A percentile compares a stretch with the other conserved stretches of the same genome.
Evolutionary conservation across 176 grass and related monocot genomes (phyloP).

Genomic region (Musa schizocarpa): DNA sequence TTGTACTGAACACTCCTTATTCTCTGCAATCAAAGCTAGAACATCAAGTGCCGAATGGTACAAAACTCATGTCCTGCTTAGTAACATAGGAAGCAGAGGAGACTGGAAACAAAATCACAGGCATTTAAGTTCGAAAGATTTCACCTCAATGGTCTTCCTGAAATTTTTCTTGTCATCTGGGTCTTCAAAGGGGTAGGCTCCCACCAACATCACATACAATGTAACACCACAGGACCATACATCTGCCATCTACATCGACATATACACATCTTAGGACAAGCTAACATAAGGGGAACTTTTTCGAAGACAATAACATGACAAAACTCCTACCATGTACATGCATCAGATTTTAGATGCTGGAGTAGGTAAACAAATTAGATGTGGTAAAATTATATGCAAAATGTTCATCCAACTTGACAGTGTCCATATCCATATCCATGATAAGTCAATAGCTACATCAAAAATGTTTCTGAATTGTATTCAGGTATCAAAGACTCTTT

Average conservation of each 20-base stretch:
- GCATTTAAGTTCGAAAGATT: background rate
- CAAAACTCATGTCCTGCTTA: background rate
- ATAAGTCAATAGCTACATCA: background rate
- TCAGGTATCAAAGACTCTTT: background rate
- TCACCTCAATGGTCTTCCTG: slow-evolving; percentile 53
- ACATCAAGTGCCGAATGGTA: background rate
- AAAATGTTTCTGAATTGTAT: background rate
- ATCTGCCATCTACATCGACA: slow-evolving; percentile 36
- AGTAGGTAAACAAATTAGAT: too few species aligned
- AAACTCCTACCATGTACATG: too few species aligned
- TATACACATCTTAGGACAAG: too few species aligned
- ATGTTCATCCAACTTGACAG: background rate
- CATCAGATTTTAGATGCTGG: too few species aligned
- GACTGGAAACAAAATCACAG: too few species aligned
- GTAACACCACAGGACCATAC: slow-evolving; percentile 68
- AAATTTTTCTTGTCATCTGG: slow-evolving; percentile 53
- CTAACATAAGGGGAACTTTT: too few species aligned
- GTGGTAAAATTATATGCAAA: too few species aligned
- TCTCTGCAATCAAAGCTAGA: slow-evolving; percentile 27
- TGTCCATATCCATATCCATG: background rate
- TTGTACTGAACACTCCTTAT: slow-evolving; percentile 56
- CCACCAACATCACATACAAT: too few species aligned
- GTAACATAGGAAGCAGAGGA: background rate
- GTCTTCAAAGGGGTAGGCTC: slow-evolving; percentile 28
- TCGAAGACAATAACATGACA: too few species aligned